These are phyloP conservation scores for Xylariales sp. DNA, from an alignment of 2,329 filamentous ascomycete genomes.

Conservation along the genomic window DNA sequence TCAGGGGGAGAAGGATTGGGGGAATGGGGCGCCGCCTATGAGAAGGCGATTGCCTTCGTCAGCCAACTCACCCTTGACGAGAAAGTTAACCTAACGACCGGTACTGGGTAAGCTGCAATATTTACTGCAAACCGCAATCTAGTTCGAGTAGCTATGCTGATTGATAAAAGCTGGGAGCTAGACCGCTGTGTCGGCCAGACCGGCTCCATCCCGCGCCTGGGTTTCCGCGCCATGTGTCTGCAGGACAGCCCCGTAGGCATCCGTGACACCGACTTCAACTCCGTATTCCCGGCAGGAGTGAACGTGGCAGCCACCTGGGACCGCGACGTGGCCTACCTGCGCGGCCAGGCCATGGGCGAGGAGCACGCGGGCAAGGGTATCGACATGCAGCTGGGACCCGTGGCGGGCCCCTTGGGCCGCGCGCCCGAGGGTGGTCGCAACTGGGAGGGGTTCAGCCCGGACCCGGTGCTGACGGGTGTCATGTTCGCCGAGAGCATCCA, in stretches of 20 bases:
- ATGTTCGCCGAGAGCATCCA: conserved; percentile 58
- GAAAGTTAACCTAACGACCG: conserved; percentile 75
- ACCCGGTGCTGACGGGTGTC: conserved; percentile 68
- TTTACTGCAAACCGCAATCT: no score
- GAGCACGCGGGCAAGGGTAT: conserved; percentile 69
- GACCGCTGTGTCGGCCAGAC: conserved; percentile 65
- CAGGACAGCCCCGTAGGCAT: conserved; percentile 79
- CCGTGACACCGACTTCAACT: conserved; percentile 65
- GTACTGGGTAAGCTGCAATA: no score
- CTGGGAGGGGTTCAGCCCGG: conserved; percentile 79
- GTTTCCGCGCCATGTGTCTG: conserved; percentile 70
- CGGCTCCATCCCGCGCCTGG: conserved; percentile 47
- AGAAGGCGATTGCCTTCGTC: conserved; percentile 64
- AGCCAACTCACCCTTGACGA: conserved; percentile 66
- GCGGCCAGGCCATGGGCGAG: conserved; percentile 63
- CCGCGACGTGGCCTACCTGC: conserved; percentile 64
- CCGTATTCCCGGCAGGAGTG: conserved; percentile 76
- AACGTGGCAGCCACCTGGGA: conserved; percentile 80
- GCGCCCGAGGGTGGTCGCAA: conserved; percentile 70
- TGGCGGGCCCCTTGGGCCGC: conserved; percentile 71
- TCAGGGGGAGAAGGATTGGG: no score
- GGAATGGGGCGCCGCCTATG: conserved; percentile 66
- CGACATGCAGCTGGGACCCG: conserved; percentile 71
- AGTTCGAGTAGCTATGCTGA: no score
- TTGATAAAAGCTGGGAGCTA: conserved; percentile 72